A percentile compares a stretch with the other conserved stretches of the same genome.
phyloP scores from a whole-genome alignment of 208 protist species.

The Histomonas meleagridis region DNA sequence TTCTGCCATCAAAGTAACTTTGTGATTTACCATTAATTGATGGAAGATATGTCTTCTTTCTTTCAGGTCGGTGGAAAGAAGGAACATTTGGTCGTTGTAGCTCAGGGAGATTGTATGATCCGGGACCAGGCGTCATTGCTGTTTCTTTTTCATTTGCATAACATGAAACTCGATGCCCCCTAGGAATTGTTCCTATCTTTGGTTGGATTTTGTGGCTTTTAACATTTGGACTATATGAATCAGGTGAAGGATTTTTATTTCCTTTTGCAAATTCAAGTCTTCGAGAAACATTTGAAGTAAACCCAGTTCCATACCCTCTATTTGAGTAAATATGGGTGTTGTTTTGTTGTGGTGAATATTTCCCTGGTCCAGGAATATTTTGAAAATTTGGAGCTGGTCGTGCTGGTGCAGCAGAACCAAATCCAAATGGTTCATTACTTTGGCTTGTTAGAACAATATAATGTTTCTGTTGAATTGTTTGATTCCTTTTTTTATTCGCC shows the following conservation, averaged over 20 bases:
- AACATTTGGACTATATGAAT: not conserved
- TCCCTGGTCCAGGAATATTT: not conserved
- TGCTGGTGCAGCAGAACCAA: not conserved
- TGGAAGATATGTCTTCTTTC: too few relatives aligned
- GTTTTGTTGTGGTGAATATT: not conserved
- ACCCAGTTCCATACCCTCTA: not conserved
- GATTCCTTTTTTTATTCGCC: too few relatives aligned
- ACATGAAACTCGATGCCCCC: not conserved
- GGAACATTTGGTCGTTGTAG: not conserved
- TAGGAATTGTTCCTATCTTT: not conserved
- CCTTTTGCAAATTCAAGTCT: not conserved
- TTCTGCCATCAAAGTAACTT: too few relatives aligned
- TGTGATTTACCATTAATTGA: too few relatives aligned
- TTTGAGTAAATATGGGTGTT: not conserved
- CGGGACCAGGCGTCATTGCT: not conserved
- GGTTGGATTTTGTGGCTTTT: not conserved
- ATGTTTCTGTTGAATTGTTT: too few relatives aligned
- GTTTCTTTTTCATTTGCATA: slow-evolving; percentile 18
- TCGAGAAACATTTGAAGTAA: not conserved
- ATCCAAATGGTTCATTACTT: not conserved
- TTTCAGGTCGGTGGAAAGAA: too few relatives aligned
- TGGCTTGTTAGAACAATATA: not conserved
- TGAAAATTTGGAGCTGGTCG: not conserved
- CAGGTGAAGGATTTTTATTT: not conserved
- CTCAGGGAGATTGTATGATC: not conserved